Evolutionary conservation across 352 stramenopile species (phyloP).

Genomic region (Phytophthora ohioensis): DNA sequence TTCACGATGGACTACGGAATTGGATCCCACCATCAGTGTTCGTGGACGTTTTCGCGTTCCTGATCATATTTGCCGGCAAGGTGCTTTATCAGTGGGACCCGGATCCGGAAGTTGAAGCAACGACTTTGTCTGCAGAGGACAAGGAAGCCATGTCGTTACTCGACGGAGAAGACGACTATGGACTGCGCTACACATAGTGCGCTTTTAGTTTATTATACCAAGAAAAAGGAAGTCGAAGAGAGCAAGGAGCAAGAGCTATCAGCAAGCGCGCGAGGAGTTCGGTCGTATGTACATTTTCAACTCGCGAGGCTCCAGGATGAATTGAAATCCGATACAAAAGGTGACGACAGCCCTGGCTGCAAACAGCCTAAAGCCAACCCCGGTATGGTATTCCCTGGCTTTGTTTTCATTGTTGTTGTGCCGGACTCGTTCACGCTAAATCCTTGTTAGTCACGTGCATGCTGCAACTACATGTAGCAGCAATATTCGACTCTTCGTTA

Average conservation of each 20-base stretch:
- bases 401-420: background rate
- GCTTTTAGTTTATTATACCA: conserved; percentile 24
- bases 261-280: conserved; percentile 24
- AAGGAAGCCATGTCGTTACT: conserved; percentile 86
- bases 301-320: conserved; percentile 17
- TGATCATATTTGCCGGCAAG: conserved; percentile 73
- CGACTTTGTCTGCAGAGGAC: conserved; percentile 83
- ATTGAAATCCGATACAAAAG: conserved; percentile 27
- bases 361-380: conserved; percentile 9
- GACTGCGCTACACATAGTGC: conserved; percentile 76
- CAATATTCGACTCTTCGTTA: conserved; percentile 13
- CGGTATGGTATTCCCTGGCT: conserved; percentile 20
- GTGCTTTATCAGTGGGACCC: conserved; percentile 85
- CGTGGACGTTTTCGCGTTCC: conserved; percentile 76
- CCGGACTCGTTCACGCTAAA: conserved; percentile 8
- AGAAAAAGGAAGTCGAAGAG: conserved; percentile 16
- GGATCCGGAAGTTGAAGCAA: conserved; percentile 81
- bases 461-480: background rate
- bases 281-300: conserved; percentile 36
- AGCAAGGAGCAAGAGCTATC: conserved; percentile 25
- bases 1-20: conserved; percentile 63
- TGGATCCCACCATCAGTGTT: conserved; percentile 81
- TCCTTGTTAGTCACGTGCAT: conserved; percentile 7
- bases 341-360: conserved; percentile 11
- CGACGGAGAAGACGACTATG: conserved; percentile 73